Evolutionary conservation across 768 basidiomycete genomes (phyloP), one percentile per base, ranked within the genome.

Genomic region (Podaxis mareebaensis): DNA sequence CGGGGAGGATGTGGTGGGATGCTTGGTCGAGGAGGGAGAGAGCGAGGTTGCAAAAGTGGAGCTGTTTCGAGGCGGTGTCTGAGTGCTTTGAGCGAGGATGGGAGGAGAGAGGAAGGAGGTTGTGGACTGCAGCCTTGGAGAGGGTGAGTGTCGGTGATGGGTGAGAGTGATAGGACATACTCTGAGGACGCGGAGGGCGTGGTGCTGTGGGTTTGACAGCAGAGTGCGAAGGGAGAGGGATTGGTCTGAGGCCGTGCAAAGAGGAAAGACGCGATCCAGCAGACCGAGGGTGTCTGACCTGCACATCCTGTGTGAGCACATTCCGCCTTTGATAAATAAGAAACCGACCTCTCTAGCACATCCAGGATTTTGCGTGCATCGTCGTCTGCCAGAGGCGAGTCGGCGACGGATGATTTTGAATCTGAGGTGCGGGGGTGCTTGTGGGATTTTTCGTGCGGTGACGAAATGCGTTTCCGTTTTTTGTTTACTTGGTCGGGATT

Each of bases 181-280:
- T 57, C 81, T 81, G 26, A 92, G 73, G 22, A 85, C 80, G 42
- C 78, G 75, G 30, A 90, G 78, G 5, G 87, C 76, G 69, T 87
- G 81, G 3, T 82, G 73, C 11, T 83, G 73, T 6, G 87, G 74
- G 17, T 86, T 80, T 63, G 76, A 75, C 54, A 91, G 79, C 7
- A 91, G 77, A 0, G 82, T 70, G 24, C 89, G 85, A 48, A 92
- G 78, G 10, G 81, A 77, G 17, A 79, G 74, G 1, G 83, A 77
- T n/a, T 77, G 72, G 42, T 76, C 72, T 48, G 77, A 74, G 66
- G 78, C 72, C 58, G 77, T 71, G 22, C 78, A 77, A 24, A 87
- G 76, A 40, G 87, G 85, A 70, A 90, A 89, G 66, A 91, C 88
- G 67, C 92, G 88, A 79, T 93, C 91, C 10, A 94, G 85, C 4